Evolutionary conservation across 2,329 filamentous ascomycete genomes (phyloP), one percentile per base, ranked within the genome.

Genomic region (Xylariales sp.): DNA sequence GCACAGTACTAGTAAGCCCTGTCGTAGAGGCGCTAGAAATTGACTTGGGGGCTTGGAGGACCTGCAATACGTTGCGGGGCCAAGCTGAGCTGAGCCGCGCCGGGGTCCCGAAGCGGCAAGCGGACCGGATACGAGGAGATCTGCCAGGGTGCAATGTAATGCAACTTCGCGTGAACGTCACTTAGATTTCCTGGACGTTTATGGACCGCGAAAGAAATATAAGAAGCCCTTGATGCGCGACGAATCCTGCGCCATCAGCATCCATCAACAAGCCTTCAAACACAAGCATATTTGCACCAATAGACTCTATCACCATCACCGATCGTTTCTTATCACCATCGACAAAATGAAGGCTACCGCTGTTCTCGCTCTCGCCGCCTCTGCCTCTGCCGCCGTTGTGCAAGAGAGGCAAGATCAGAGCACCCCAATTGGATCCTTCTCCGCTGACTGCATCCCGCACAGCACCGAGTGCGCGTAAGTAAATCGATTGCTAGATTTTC

Each of bases 391-490:
- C 14, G 38, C 43, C 28, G 20, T 32, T 20, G 25, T 45, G 6
- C 31, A 45, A 38, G 36, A 36, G 42, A 41, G 31, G 32, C 43
- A 45, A 38, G 20, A 19, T 11, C 31, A 19, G 16, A 32, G 28
- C 15, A 10, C 11, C 16, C 12, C 25, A 10, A 42, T 45, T 14
- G 27, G 20, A 15, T 28, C 20, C 22, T 45, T 45, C 27, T n/a
- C n/a, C 14, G 43, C 43, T 28, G 34, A 36, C 43, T 45, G 43
- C 38, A 42, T 45, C 29, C 43, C 43, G 36, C 43, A 45, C 33
- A 40, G 35, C 38, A 28, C 14, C 24, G 20, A 8, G 28, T 45
- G 43, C 43, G 10, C 21, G 43, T 45, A 41, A 41, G 43, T 31
- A 14, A 6, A 5, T 19, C 32, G 6, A 35, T 20, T 20, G 20